These are phyloP conservation scores for Ballota nigra DNA, from an alignment of 257 asterid species.

Conservation along the genomic window DNA sequence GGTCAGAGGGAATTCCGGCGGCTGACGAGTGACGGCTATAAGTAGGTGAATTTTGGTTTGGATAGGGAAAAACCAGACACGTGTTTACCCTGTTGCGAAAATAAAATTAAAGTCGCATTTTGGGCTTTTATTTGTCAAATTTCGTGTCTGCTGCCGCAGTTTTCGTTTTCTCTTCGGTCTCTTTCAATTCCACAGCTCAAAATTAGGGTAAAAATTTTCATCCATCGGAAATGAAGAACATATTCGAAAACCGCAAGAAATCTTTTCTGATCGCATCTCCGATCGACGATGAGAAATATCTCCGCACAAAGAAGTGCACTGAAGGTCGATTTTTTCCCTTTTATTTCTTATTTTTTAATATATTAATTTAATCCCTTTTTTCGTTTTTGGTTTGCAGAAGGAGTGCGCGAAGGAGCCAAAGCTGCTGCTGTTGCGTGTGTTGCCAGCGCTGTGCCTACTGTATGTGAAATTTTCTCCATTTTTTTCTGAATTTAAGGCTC, in stretches of 20 bases:
- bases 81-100: background rate
- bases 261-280: constrained; percentile 33
- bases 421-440: constrained; percentile 69
- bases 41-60: too few species aligned
- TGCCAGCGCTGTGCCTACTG: constrained; percentile 69
- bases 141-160: background rate
- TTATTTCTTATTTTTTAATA: too few species aligned
- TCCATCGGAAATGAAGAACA: constrained; percentile 20
- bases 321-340: constrained; percentile 33
- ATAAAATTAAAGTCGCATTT: background rate
- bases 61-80: background rate
- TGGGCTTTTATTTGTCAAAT: background rate
- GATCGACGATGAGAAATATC: constrained; percentile 30
- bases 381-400: constrained; percentile 43
- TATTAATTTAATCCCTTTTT: too few species aligned
- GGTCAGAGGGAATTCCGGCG: constrained; percentile 9
- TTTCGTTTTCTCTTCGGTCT: background rate
- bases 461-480: constrained; percentile 21
- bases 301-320: constrained; percentile 28
- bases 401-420: constrained; percentile 61
- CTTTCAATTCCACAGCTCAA: background rate
- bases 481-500: background rate
- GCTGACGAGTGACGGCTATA: constrained; percentile 4
- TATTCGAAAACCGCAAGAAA: constrained; percentile 13
- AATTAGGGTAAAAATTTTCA: background rate